Evolutionary conservation across 768 basidiomycete genomes (phyloP), one percentile per base, ranked within the genome.

Genomic region (Mycena vulgaris): DNA sequence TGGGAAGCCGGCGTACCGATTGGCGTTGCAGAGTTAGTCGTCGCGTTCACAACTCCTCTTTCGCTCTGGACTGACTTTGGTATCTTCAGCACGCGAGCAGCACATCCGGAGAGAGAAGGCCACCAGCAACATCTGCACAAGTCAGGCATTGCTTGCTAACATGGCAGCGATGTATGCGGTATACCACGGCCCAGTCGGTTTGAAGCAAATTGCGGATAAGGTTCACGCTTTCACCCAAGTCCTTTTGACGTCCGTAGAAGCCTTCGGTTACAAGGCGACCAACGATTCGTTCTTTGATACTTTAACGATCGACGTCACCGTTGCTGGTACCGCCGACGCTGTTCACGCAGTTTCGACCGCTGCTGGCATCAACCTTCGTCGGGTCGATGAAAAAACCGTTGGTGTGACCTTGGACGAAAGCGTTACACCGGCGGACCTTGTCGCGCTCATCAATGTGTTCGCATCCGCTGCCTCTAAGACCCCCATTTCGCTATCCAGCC

Each of bases 101-200:
- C 96, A 98, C 77, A 98, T 98, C 72, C 93, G 97, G 68, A 93
- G 97, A 25, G 97, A 99, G 80, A 98, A 96, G 83, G 97, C 98
- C 0, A 99, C 98, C 5, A 96, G 95, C 77, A 99, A 99, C 78
- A 98, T 99, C 68, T 99, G 98, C 79, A 99, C 98, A 8, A 95
- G 94, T 74, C 97, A 99, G 82, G 98, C 96, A 0, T 89, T 99
- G 21, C 93, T 99, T 30, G 98, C 98, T 23, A 99, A 99, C 82
- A 98, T 98, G 95, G 95, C 98, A 23, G 96, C 97, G 39, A 98
- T 99, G 97, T 96, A 96, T 78, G 96, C 96, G 8, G 90, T 98
- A 25, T 99, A 98, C 80, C 98, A 99, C 77, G 98, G 98, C 14
- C 94, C 98, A 0, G 87, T 85, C 49, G 96, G 97, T 66, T 87